A percentile compares a stretch with the other conserved stretches of the same genome.
Conservation (phyloP, 176 grass and related monocot species). For the Oryza punctata region DNA sequence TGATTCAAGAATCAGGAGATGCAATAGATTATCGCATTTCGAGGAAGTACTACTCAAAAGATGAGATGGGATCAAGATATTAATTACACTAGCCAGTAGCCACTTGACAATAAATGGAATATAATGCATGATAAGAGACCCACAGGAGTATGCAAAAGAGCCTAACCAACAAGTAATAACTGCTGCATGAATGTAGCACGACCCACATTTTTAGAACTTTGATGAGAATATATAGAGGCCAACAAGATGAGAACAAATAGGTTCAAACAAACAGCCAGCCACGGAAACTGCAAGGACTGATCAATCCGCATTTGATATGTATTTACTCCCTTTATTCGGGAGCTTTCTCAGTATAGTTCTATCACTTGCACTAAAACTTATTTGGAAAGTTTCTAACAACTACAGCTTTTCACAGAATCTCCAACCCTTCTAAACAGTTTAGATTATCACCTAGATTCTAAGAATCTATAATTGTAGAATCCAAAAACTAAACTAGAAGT, state of each 20-base stretch:
- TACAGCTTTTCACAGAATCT: no score
- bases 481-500: no score
- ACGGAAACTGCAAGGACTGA: not conserved
- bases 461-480: no score
- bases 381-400: no score
- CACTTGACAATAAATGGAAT: not conserved
- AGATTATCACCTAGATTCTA: no score
- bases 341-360: no score
- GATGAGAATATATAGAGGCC: not conserved
- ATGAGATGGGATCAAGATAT: not conserved
- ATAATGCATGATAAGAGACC: not conserved
- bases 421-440: no score
- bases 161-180: not conserved
- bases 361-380: no score
- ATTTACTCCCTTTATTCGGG: not conserved
- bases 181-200: not conserved
- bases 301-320: not conserved
- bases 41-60: no score
- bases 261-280: not conserved
- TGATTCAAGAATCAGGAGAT: not conserved
- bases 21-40: not conserved
- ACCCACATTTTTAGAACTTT: not conserved
- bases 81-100: not conserved
- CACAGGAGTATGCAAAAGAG: not conserved
- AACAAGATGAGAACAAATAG: not conserved